Evolutionary conservation across 352 stramenopile genomes (phyloP), one percentile per base, ranked within the genome.

Genomic region (Globisporangium rhizosaccharum): DNA sequence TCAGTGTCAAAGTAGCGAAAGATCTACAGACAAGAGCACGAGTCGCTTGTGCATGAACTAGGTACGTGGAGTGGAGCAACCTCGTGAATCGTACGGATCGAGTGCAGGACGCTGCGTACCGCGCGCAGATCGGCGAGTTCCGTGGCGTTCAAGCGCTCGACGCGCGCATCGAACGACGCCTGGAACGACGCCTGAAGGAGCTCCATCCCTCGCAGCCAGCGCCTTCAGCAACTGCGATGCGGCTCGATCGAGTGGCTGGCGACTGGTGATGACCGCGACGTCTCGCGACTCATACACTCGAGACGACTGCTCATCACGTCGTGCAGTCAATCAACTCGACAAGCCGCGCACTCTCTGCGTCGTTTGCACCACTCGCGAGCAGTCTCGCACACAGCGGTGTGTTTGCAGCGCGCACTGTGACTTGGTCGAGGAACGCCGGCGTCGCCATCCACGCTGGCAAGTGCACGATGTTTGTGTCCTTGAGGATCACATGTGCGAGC

Each of bases 1-100:
- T 89, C 73, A 20, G 79, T 86, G 63, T 89, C 82, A 53, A 87
- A 89, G 70, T 74, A 91, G 26, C 76, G 71, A 56, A 91, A 91
- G 51, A 91, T 83, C 82, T 88, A 58, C 3, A 6, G 3, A 3
- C 9, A 47, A 15, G n/a, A 53, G 18, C 47, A 14, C 20, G 11
- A 15, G 46, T 20, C 30, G 9, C 8, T 42, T 17, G 26, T 41
- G 14, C 1, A 17, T 28, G 6, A 52, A 2, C 5, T 2, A 18
- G 26, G 25, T 1, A 26, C 52, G 14, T 26, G 20, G 9, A 3
- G 6, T 39, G 18, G 2, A 52, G n/a, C 48, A 53, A 33, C 3
- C 28, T 33, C 0, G 28, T 6, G 28, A 0, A 33, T 33, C 28
- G 28, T 33, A 7, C 23, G 23, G 23, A 23, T 3, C 28, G 28